These are phyloP conservation scores for Citrullus colocynthis DNA, from an alignment of 306 rosid species.

Conservation along the genomic window DNA sequence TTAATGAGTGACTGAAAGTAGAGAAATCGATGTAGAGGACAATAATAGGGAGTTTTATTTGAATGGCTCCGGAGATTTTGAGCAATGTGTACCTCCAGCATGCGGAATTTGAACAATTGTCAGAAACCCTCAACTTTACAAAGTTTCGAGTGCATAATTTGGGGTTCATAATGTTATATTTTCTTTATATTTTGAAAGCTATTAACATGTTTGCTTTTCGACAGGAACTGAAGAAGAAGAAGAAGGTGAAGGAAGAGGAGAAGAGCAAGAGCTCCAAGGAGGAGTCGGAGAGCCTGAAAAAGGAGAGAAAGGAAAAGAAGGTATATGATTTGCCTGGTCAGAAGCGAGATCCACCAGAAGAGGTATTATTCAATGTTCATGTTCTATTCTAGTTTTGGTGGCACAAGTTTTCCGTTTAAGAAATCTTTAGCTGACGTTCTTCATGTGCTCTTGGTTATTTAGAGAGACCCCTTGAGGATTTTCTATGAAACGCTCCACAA, in stretches of 20 bases:
- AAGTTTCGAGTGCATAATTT: not conserved
- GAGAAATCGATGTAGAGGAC: not conserved
- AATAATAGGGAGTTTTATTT: not conserved
- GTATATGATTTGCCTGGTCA: slow-evolving; percentile 81
- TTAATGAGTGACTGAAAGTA: not conserved
- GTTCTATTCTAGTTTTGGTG: not conserved
- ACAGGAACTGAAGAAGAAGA: slow-evolving; percentile 34
- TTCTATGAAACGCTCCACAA: slow-evolving; percentile 51
- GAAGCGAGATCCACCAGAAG: slow-evolving; percentile 77
- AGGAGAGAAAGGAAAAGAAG: slow-evolving; percentile 40
- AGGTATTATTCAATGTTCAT: slow-evolving; percentile 26
- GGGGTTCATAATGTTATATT: not conserved
- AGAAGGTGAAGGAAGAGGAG: slow-evolving; percentile 18
- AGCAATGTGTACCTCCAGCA: not conserved
- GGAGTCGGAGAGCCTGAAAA: slow-evolving; percentile 15
- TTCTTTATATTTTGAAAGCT: not conserved
- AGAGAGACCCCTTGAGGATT: slow-evolving; percentile 72
- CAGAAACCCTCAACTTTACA: not conserved
- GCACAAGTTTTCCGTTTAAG: not conserved
- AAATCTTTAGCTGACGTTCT: not conserved
- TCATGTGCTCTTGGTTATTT: slow-evolving; percentile 16
- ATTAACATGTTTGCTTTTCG: not conserved
- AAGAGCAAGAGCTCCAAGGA: not conserved
- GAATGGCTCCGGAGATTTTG: not conserved
- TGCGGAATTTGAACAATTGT: not conserved